A percentile compares a stretch with the other conserved stretches of the same genome.
phyloP scores from a whole-genome alignment of 441 rosid species.

The Erodium trifolium region DNA sequence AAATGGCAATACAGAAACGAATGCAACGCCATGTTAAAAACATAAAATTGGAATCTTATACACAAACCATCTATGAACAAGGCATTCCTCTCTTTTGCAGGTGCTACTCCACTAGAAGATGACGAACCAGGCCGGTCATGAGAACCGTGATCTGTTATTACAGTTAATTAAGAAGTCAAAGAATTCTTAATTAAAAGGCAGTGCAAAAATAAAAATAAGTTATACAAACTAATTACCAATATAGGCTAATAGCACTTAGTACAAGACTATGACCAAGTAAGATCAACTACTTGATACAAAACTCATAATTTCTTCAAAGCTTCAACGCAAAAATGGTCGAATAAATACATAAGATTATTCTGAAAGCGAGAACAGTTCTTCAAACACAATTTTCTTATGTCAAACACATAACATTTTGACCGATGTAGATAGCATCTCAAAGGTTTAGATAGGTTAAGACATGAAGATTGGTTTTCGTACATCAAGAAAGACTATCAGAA shows the following conservation, averaged over 20 bases:
- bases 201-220: not conserved
- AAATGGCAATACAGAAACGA: not conserved
- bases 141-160: slow-evolving; percentile 44
- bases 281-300: no score
- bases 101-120: slow-evolving; percentile 40
- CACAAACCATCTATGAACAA: slow-evolving; percentile 44
- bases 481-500: not conserved
- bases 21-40: not conserved
- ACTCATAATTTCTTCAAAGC: not conserved
- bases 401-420: not conserved
- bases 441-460: not conserved
- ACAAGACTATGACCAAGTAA: no score
- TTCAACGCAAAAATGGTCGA: not conserved
- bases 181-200: not conserved
- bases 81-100: slow-evolving; percentile 35
- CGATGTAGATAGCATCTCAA: not conserved
- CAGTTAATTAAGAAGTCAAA: slow-evolving; percentile 14
- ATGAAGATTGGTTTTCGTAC: not conserved
- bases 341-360: slow-evolving; percentile 1
- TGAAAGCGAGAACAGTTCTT: not conserved
- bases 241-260: not conserved
- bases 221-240: not conserved
- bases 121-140: slow-evolving; percentile 40
- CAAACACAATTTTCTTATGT: not conserved
- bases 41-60: slow-evolving; percentile 12